phyloP scores from a whole-genome alignment of 306 rosid genomes.

The Benincasa hispida region DNA sequence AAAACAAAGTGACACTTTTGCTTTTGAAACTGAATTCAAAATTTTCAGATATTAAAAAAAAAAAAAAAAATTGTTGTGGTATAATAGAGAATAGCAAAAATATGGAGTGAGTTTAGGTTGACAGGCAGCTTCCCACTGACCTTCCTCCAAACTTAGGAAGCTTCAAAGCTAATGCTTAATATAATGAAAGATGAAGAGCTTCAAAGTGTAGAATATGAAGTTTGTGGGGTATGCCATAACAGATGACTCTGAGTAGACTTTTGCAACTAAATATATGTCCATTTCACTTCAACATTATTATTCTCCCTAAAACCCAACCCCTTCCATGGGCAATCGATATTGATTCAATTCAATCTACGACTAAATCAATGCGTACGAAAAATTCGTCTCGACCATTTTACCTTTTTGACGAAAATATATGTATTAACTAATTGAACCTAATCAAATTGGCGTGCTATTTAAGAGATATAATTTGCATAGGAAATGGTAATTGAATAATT shows the following conservation, averaged over 20 bases:
- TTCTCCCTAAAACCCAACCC: neutral
- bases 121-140: slow-evolving; percentile 39
- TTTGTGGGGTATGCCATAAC: slow-evolving; percentile 27
- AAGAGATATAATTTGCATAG: too few species aligned
- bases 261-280: neutral
- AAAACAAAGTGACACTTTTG: neutral
- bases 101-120: slow-evolving; percentile 1
- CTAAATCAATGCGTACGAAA: neutral
- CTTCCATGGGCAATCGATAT: neutral
- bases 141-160: slow-evolving; percentile 61
- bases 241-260: slow-evolving; percentile 46
- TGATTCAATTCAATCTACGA: neutral
- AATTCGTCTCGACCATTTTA: neutral
- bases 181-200: slow-evolving; percentile 5
- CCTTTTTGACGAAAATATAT: too few species aligned
- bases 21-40: neutral
- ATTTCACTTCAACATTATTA: neutral
- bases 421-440: too few species aligned
- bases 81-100: slow-evolving; percentile 11
- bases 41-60: neutral
- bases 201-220: neutral
- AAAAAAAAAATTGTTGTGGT: neutral
- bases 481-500: too few species aligned
- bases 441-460: too few species aligned
- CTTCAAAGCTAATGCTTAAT: slow-evolving; percentile 29